Conservation (phyloP, 2,329 filamentous ascomycete genomes). For the Diaporthe sp. region DNA sequence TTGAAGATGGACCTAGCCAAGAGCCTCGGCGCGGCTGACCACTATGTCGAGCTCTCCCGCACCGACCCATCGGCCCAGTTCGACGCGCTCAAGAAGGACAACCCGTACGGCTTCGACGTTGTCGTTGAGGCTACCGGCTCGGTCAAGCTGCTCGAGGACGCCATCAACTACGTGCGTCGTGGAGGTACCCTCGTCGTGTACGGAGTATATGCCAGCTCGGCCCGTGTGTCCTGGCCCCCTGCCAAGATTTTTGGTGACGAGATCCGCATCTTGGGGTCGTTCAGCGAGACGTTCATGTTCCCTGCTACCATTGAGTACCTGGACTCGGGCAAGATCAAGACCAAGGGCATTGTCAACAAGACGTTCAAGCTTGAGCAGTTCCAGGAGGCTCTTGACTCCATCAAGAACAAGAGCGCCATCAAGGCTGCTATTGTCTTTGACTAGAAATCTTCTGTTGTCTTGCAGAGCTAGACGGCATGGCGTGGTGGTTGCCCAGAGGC, state of each 20-base stretch:
- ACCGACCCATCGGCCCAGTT: constrained; percentile 68
- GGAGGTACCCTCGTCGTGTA: constrained; percentile 64
- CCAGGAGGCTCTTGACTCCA: constrained; percentile 75
- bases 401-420: constrained; percentile 78
- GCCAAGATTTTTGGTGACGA: constrained; percentile 76
- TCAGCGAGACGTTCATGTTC: constrained; percentile 81
- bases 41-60: constrained; percentile 64
- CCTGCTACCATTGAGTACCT: constrained; percentile 64
- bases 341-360: constrained; percentile 78
- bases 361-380: constrained; percentile 79
- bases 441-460: constrained; percentile 63
- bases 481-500: neutral
- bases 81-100: constrained; percentile 68
- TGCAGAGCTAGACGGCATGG: constrained; percentile 65
- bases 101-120: constrained; percentile 80
- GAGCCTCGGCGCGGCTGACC: constrained; percentile 64
- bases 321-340: constrained; percentile 69
- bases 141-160: constrained; percentile 74
- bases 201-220: constrained; percentile 71
- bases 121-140: constrained; percentile 78
- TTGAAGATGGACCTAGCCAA: constrained; percentile 77
- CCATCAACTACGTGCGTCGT: constrained; percentile 77
- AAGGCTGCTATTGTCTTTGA: constrained; percentile 81
- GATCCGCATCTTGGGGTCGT: constrained; percentile 79
- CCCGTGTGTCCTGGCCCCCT: constrained; percentile 75